Evolutionary conservation across 2,329 filamentous ascomycete species (phyloP).

Genomic region (Pseudogymnoascus sp.): DNA sequence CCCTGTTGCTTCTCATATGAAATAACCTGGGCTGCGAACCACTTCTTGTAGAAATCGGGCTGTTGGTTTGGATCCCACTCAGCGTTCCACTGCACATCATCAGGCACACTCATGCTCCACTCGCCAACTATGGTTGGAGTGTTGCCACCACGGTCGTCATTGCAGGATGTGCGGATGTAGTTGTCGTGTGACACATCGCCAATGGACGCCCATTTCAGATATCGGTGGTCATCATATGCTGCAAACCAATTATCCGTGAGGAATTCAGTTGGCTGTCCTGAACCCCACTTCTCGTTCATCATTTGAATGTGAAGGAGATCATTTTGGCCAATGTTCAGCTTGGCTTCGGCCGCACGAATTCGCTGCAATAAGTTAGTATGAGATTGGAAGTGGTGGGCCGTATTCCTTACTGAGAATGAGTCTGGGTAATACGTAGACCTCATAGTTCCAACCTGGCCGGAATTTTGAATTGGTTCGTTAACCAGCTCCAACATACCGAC

Average conservation of each 20-base stretch:
- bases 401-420: constrained; percentile 32
- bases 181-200: constrained; percentile 38
- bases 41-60: constrained; percentile 45
- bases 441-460: constrained; percentile 31
- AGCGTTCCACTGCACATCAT: constrained; percentile 37
- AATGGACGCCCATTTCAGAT: constrained; percentile 46
- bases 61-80: constrained; percentile 38
- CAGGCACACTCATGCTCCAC: constrained; percentile 48
- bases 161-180: constrained; percentile 47
- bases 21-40: constrained; percentile 50
- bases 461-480: constrained; percentile 47
- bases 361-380: constrained; percentile 22
- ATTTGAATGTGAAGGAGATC: constrained; percentile 47
- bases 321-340: constrained; percentile 35
- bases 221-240: constrained; percentile 53
- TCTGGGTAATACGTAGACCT: constrained; percentile 41
- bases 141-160: constrained; percentile 36
- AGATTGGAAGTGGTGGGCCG: not conserved
- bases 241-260: constrained; percentile 38
- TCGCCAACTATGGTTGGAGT: constrained; percentile 49
- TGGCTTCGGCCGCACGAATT: constrained; percentile 43
- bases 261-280: constrained; percentile 44
- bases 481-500: constrained; percentile 53
- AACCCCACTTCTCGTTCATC: constrained; percentile 48
- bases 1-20: constrained; percentile 47